Evolutionary conservation across 306 rosid species (phyloP), one percentile per base, ranked within the genome.

Genomic region (Benincasa hispida): DNA sequence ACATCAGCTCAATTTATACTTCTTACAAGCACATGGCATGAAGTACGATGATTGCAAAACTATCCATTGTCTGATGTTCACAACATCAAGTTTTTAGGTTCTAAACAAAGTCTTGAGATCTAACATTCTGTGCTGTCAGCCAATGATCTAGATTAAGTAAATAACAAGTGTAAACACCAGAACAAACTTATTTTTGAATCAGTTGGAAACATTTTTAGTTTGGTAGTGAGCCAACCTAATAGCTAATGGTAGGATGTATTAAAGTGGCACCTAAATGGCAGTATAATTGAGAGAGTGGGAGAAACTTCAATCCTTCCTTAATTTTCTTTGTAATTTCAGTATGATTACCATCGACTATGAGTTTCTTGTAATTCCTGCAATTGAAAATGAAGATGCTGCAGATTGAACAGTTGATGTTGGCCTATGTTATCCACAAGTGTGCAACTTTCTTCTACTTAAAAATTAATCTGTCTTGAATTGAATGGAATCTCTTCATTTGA

Each of bases 1-100:
- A 62, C 79, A 37, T 81, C 75, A 81, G 73, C 39, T 22, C 1
- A 79, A 56, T 78, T 48, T 24, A 50, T 27, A 27, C 9, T 27
- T 27, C 8, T 5, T 48, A 48, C 55, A 27, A 14, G 21, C 34
- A 19, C 22, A 21, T 39, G 53, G 30, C 0, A 3, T 21, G 37
- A 69, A 13, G 34, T 21, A 48, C 15, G 10, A 50, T 18, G 4
- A 50, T 14, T 69, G 1, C 39, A 25, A 15, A 41, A 70, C 8
- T 70, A 22, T 45, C 39, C 58, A 17, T 24, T 42, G 30, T 24
- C 27, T n/a, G 30, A 25, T 47, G 14, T 15, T 22, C 55, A 42
- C 54, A 14, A 42, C 19, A 42, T 39, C 34, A 22, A 22, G 35
- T 37, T 68, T 37, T 22, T 35, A 68, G 74, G 27, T 25, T 68